Evolutionary conservation across 1,284 basidiomycete species (phyloP).

Genomic region (Fomitiporia mediterranea): DNA sequence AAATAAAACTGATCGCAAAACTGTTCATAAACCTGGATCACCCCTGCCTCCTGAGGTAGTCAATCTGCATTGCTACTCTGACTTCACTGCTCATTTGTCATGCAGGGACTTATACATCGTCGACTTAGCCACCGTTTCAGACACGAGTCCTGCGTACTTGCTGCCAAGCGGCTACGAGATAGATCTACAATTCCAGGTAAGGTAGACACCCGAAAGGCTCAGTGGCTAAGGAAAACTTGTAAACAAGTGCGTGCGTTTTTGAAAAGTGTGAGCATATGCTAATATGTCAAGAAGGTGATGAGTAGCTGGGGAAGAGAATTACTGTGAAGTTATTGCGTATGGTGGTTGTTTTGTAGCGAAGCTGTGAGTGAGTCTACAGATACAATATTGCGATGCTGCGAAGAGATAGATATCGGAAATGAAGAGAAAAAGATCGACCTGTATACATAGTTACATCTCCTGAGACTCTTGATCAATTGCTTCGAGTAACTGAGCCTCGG

Average conservation of each 20-base stretch:
- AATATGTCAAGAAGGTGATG: slow-evolving; percentile 9
- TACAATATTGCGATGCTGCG: slow-evolving; percentile 12
- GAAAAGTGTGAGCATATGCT: background rate
- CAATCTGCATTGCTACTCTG: background rate
- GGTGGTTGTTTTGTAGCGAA: background rate
- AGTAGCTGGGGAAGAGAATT: slow-evolving; percentile 10
- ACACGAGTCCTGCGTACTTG: slow-evolving; percentile 50
- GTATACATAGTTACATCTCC: slow-evolving; percentile 20
- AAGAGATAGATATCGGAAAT: slow-evolving; percentile 7
- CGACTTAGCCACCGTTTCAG: slow-evolving; percentile 45
- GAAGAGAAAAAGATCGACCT: slow-evolving; percentile 18
- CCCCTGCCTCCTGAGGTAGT: slow-evolving; percentile 6
- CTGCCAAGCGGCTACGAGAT: slow-evolving; percentile 40
- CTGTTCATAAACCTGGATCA: background rate
- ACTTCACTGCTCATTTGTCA: background rate
- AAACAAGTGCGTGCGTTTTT: slow-evolving; percentile 17
- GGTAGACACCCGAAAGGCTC: slow-evolving; percentile 29
- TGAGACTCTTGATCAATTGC: slow-evolving; percentile 4
- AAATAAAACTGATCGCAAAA: background rate
- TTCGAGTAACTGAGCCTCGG: slow-evolving; percentile 38
- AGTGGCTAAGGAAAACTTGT: slow-evolving; percentile 43
- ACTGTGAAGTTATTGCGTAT: background rate
- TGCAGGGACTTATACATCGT: slow-evolving; percentile 37
- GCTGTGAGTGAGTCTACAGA: background rate
- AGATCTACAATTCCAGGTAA: slow-evolving; percentile 28